A percentile compares a stretch with the other conserved stretches of the same genome.
Conservation (phyloP, 371 early-diverging fungal species). For the Lichtheimia corymbifera region DNA sequence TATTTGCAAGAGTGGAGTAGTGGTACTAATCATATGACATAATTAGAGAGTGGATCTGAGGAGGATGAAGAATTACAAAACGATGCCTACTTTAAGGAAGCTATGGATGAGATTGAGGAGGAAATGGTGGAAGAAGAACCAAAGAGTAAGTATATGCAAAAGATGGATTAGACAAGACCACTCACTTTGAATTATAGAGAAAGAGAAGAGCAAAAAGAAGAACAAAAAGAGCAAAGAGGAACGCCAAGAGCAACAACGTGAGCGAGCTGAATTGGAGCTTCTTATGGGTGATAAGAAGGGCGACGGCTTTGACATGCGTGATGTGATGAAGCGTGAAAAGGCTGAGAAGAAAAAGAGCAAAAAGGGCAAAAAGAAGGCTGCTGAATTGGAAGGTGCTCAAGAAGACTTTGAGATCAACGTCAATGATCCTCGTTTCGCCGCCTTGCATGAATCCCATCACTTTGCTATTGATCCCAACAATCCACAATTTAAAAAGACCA, state of each 20-base stretch:
- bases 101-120: constrained; percentile 50
- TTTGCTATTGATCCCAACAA: constrained; percentile 96
- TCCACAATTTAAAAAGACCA: constrained; percentile 94
- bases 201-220: constrained; percentile 40
- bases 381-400: constrained; percentile 48
- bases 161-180: background rate
- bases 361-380: constrained; percentile 47
- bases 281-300: constrained; percentile 67
- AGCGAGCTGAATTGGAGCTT: constrained; percentile 85
- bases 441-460: constrained; percentile 79
- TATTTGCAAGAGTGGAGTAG: too few relatives aligned
- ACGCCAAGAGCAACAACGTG: constrained; percentile 55
- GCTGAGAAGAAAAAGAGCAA: constrained; percentile 72
- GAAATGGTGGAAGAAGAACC: constrained; percentile 32
- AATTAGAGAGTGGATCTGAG: constrained; percentile 26
- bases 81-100: constrained; percentile 75
- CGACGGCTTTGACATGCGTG: constrained; percentile 81
- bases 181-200: constrained; percentile 1
- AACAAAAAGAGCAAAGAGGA: constrained; percentile 62
- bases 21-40: background rate
- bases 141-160: constrained; percentile 16
- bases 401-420: constrained; percentile 87
- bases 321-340: constrained; percentile 89
- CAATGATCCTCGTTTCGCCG: constrained; percentile 84
- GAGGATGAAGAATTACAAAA: constrained; percentile 60